Evolutionary conservation across 495 filamentous ascomycete genomes (phyloP).

Genomic region (Hypoxylon lienhwacheense): DNA sequence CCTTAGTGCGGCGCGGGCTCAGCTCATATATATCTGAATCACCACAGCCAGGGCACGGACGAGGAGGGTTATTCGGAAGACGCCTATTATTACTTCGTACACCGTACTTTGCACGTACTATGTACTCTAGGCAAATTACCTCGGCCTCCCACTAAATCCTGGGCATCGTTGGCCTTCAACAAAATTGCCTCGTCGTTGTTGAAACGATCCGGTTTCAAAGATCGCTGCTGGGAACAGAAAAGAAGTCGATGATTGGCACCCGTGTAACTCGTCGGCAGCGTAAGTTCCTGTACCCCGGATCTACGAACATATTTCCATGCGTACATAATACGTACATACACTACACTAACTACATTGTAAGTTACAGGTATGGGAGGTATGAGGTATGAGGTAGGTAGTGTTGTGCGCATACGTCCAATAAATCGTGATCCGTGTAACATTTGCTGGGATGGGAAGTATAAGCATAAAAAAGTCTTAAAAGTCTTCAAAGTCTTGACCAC

Average conservation of each 20-base stretch:
- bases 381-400: too few species aligned
- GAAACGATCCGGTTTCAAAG: conserved; percentile 30
- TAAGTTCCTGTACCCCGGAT: conserved; percentile 19
- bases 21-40: too few species aligned
- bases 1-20: too few species aligned
- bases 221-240: conserved; percentile 9
- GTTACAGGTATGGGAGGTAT: too few species aligned
- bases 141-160: not conserved
- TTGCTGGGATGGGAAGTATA: not conserved
- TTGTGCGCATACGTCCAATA: not conserved
- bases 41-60: too few species aligned
- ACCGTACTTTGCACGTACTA: too few species aligned
- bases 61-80: too few species aligned
- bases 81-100: too few species aligned
- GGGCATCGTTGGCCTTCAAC: conserved; percentile 13
- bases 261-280: conserved; percentile 6
- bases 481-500: not conserved
- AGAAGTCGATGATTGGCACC: conserved; percentile 21
- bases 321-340: too few species aligned
- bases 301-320: too few species aligned
- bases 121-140: too few species aligned
- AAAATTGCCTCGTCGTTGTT: conserved; percentile 8
- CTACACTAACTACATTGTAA: too few species aligned
- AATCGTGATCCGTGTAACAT: not conserved
- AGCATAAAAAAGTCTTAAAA: not conserved